phyloP scores from a whole-genome alignment of 768 basidiomycete genomes.

The Suillus decipiens region DNA sequence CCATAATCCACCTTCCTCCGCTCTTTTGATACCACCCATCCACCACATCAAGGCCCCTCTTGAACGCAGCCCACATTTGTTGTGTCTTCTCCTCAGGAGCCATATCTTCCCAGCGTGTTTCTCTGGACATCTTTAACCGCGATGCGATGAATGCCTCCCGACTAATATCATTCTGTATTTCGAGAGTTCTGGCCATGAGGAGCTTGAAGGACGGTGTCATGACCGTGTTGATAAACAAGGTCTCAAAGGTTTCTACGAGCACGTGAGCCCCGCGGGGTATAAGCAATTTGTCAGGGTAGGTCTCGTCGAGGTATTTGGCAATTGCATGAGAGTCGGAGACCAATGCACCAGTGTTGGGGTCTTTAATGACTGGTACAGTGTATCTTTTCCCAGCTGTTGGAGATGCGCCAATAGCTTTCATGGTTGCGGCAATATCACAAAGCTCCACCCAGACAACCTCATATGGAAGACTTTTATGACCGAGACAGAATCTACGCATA shows the following conservation, averaged over 20 bases:
- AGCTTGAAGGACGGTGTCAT: background rate
- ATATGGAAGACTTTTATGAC: conserved; percentile 39
- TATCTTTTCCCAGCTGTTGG: conserved; percentile 25
- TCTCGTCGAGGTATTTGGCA: conserved; percentile 48
- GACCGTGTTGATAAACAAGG: background rate
- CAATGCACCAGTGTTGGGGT: conserved; percentile 36
- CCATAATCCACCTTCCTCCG: conserved; percentile 10
- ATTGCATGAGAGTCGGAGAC: conserved; percentile 45
- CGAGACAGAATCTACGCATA: conserved; percentile 28
- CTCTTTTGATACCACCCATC: conserved; percentile 9
- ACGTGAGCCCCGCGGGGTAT: background rate
- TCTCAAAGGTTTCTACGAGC: background rate
- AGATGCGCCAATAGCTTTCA: conserved; percentile 8
- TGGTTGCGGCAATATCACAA: conserved; percentile 40
- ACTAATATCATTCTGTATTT: background rate
- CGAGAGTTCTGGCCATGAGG: background rate
- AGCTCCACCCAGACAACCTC: conserved; percentile 53
- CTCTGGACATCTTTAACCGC: conserved; percentile 7
- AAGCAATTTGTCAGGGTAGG: conserved; percentile 37
- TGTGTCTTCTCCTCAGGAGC: background rate
- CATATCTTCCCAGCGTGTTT: conserved; percentile 3
- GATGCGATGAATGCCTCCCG: background rate
- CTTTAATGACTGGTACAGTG: conserved; percentile 48
- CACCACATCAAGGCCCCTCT: background rate
- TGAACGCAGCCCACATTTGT: background rate